Evolutionary conservation across 2,329 filamentous ascomycete genomes (phyloP).

Genomic region (Monosporascus sp.): DNA sequence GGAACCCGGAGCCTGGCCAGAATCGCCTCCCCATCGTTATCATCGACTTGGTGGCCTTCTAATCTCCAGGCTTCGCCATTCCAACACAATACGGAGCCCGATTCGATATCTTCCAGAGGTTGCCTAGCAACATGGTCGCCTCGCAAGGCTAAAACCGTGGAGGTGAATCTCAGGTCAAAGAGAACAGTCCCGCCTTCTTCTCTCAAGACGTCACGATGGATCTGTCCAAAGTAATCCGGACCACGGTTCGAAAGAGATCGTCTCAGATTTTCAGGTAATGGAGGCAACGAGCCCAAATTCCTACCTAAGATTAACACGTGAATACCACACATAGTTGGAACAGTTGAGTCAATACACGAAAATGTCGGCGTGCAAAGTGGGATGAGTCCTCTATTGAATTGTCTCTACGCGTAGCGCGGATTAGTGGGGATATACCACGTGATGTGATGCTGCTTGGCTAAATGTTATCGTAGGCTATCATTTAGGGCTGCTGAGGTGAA

Average conservation of each 20-base stretch:
- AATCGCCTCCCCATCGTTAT: constrained; percentile 74
- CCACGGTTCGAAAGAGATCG: constrained; percentile 49
- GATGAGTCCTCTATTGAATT: not conserved
- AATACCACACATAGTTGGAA: constrained; percentile 54
- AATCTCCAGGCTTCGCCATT: constrained; percentile 95
- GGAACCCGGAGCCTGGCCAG: constrained; percentile 42
- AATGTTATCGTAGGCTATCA: too few relatives aligned
- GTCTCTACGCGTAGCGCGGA: too few relatives aligned
- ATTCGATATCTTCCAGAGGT: constrained; percentile 57
- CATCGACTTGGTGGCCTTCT: constrained; percentile 48
- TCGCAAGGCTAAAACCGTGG: constrained; percentile 87
- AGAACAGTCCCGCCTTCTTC: constrained; percentile 19
- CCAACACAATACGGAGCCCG: constrained; percentile 78
- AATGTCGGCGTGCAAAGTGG: not conserved
- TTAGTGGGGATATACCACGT: too few relatives aligned
- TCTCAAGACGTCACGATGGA: constrained; percentile 22
- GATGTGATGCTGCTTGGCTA: too few relatives aligned
- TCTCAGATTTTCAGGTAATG: constrained; percentile 32
- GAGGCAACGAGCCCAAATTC: constrained; percentile 16
- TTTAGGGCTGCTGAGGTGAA: too few relatives aligned
- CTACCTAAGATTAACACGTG: constrained; percentile 43
- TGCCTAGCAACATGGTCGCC: constrained; percentile 67
- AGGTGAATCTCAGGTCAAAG: constrained; percentile 59
- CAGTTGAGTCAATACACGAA: not conserved
- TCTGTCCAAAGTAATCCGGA: constrained; percentile 51